Percentiles rank a stretch among this genome's conserved stretches.
Evolutionary conservation across 1,284 basidiomycete genomes (phyloP).

Genomic region (Porodaedalea pini): DNA sequence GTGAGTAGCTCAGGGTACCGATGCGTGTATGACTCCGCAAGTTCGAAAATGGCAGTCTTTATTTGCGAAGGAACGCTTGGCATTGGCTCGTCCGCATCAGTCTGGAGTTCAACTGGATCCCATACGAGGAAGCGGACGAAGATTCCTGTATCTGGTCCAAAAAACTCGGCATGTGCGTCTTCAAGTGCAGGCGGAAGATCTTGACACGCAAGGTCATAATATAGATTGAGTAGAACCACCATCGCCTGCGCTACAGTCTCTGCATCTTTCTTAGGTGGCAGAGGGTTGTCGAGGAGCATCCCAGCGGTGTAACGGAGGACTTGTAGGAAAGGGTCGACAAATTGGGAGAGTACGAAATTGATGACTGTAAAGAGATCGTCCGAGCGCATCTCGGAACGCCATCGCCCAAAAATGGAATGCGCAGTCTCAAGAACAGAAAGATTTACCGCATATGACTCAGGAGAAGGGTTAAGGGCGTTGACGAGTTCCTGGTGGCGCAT

Average conservation of each 20-base stretch:
- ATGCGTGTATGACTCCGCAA: slow-evolving; percentile 32
- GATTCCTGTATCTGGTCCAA: slow-evolving; percentile 63
- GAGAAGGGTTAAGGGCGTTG: slow-evolving; percentile 54
- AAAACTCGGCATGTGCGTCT: slow-evolving; percentile 82
- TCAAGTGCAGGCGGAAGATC: slow-evolving; percentile 95
- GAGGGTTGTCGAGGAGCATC: slow-evolving; percentile 43
- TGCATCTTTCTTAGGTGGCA: slow-evolving; percentile 33
- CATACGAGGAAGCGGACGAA: slow-evolving; percentile 79
- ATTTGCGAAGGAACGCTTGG: slow-evolving; percentile 84
- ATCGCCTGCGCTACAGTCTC: slow-evolving; percentile 66
- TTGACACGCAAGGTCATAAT: slow-evolving; percentile 92
- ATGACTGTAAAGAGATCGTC: slow-evolving; percentile 89
- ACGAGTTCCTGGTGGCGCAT: slow-evolving; percentile 70
- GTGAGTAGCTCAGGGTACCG: slow-evolving; percentile 50
- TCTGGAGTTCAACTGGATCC: slow-evolving; percentile 66
- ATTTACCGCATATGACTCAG: slow-evolving; percentile 72
- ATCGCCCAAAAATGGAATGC: slow-evolving; percentile 92
- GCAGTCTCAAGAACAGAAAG: slow-evolving; percentile 90
- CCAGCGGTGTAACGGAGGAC: slow-evolving; percentile 70
- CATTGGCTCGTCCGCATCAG: slow-evolving; percentile 80
- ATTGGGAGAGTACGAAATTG: slow-evolving; percentile 85
- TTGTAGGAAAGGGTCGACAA: slow-evolving; percentile 80
- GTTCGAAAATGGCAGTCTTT: slow-evolving; percentile 88
- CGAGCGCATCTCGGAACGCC: slow-evolving; percentile 88
- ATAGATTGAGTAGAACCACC: slow-evolving; percentile 81